These are phyloP conservation scores for Sugiyamaella smithiae DNA, from an alignment of 805 yeast species.

Conservation along the genomic window DNA sequence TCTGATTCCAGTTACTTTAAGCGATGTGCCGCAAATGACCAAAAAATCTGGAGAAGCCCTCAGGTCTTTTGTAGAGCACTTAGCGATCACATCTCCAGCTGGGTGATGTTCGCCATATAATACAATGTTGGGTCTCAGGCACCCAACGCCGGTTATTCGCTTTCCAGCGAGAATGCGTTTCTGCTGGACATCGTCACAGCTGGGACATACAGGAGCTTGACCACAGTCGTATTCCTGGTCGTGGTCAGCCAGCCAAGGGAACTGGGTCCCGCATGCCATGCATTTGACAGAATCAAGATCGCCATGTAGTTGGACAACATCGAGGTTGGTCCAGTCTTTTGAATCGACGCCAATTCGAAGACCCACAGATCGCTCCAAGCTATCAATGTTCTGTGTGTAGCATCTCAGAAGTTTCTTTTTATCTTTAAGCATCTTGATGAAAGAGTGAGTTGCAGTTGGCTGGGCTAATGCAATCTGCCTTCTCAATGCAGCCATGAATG, in stretches of 20 bases:
- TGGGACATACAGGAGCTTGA: slow-evolving; percentile 71
- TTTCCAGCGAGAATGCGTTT: slow-evolving; percentile 67
- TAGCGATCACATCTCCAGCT: slow-evolving; percentile 71
- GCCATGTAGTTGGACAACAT: slow-evolving; percentile 90
- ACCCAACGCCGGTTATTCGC: slow-evolving; percentile 70
- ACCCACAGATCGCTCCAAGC: slow-evolving; percentile 67
- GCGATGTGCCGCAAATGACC: slow-evolving; percentile 88
- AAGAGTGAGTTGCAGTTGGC: slow-evolving; percentile 82
- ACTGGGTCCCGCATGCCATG: slow-evolving; percentile 59
- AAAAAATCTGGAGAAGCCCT: slow-evolving; percentile 64
- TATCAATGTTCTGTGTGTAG: slow-evolving; percentile 94
- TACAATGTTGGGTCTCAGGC: slow-evolving; percentile 83
- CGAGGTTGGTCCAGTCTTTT: slow-evolving; percentile 46
- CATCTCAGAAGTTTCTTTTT: slow-evolving; percentile 72
- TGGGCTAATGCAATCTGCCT: slow-evolving; percentile 58
- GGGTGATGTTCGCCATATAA: slow-evolving; percentile 95
- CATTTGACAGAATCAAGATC: slow-evolving; percentile 75
- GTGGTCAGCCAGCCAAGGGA: slow-evolving; percentile 59
- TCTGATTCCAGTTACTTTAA: slow-evolving; percentile 87
- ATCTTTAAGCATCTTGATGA: slow-evolving; percentile 59
- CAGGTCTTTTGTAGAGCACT: slow-evolving; percentile 65
- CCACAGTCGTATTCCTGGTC: slow-evolving; percentile 54
- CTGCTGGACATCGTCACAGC: slow-evolving; percentile 56
- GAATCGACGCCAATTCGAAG: slow-evolving; percentile 59
- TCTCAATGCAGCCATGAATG: slow-evolving; percentile 83